Percentiles rank a stretch among this genome's conserved stretches.
These are phyloP conservation scores for Fusarium sp. DNA, from an alignment of 2,329 filamentous ascomycete genomes.

Conservation along the genomic window DNA sequence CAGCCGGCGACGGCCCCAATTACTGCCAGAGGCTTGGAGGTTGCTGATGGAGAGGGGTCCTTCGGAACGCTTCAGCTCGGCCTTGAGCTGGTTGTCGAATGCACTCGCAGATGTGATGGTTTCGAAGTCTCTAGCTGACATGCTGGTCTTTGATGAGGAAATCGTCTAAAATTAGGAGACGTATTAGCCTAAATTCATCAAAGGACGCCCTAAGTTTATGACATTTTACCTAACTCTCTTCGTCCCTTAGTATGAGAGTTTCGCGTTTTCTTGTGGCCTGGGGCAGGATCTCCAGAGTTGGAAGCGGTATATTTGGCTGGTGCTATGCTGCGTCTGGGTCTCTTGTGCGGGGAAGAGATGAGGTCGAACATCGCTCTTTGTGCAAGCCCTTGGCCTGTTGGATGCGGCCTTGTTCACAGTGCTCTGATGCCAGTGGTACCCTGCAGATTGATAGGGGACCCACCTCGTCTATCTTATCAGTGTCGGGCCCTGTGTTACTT, in stretches of 20 bases:
- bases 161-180: rapidly evolving
- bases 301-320: too few species aligned
- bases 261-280: too few species aligned
- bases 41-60: rapidly evolving
- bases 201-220: background rate
- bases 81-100: background rate
- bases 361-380: background rate
- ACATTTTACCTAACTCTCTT: rapidly evolving
- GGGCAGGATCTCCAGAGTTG: too few species aligned
- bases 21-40: background rate
- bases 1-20: background rate
- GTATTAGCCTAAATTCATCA: background rate
- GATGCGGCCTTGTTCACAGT: rapidly evolving
- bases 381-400: background rate
- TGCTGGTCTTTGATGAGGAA: rapidly evolving
- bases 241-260: background rate
- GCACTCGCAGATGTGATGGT: background rate
- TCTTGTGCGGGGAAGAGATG: too few species aligned
- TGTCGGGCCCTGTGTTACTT: too few species aligned
- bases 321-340: too few species aligned
- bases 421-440: background rate
- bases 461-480: too few species aligned
- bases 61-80: background rate
- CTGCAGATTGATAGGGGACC: background rate
- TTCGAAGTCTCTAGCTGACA: background rate